Conservation (phyloP, 2,329 filamentous ascomycete species). For the Talaromyces sp. region DNA sequence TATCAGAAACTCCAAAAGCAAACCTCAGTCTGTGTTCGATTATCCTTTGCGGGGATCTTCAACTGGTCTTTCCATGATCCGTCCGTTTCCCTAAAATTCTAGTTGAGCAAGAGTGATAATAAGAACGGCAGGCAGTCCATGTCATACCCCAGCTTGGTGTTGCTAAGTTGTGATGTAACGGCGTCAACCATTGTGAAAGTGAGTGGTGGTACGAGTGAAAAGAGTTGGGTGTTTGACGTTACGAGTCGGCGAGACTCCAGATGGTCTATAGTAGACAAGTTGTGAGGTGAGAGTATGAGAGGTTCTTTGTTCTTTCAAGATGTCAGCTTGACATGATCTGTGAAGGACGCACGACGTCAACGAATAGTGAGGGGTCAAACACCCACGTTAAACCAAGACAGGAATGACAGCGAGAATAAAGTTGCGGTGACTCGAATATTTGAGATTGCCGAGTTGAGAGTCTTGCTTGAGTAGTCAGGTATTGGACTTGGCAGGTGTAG, state of each 20-base stretch:
- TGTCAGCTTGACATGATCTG: background rate
- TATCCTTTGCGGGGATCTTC: constrained; percentile 48
- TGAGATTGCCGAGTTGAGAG: background rate
- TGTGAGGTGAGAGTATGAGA: background rate
- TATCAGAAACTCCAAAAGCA: constrained; percentile 13
- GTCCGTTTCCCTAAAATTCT: constrained; percentile 37
- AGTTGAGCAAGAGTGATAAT: constrained; percentile 18
- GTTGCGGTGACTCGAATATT: background rate
- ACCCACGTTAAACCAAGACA: constrained; percentile 1
- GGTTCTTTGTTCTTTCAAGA: background rate
- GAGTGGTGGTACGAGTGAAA: background rate
- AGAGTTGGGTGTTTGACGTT: background rate
- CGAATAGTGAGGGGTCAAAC: constrained; percentile 1
- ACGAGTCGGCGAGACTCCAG: background rate
- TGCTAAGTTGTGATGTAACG: constrained; percentile 45
- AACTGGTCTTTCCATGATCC: constrained; percentile 45
- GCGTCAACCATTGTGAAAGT: constrained; percentile 40
- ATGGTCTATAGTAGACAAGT: background rate
- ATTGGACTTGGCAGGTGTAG: background rate
- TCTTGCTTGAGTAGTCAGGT: background rate
- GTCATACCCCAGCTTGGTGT: constrained; percentile 43
- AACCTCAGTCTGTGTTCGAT: constrained; percentile 50
- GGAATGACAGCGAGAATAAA: background rate
- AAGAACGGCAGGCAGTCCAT: constrained; percentile 3
- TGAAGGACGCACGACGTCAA: constrained; percentile 4